Evolutionary conservation across 2,329 filamentous ascomycete species (phyloP), one percentile per base, ranked within the genome.

Genomic region (Talaromyces sp.): DNA sequence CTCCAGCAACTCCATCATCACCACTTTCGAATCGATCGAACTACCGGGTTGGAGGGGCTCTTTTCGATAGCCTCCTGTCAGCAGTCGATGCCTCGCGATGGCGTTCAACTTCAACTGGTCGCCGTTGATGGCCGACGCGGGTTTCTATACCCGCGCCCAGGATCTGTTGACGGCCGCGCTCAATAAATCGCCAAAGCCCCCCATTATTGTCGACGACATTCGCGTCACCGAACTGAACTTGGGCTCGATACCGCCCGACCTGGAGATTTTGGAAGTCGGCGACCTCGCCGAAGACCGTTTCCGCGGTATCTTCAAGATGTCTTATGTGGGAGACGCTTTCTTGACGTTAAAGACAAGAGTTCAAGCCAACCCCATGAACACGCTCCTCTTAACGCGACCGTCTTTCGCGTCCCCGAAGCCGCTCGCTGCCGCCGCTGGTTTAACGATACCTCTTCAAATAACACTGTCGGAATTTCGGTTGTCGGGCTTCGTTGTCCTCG

Each of bases 71-170:
- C 50, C 50, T 53, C 50, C 50, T 53, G 14, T 27, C 50, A 31
- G 16, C 50, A 31, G 28, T 53, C 50, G 18, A 53, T 53, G 50
- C 28, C 62, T 64, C 47, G 36, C 51, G 56, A 99, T 99, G 95
- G 95, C 95, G 69, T 99, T 99, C 90, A 98, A 98, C 84, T 99
- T 99, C 90, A 98, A 98, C 91, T 99, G 95, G 95, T 96, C 92
- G 85, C 95, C 95, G 74, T 85, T 99, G 68, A 95, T 96, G 80
- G 94, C 94, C 73, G 95, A 98, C 81, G 94, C 91, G 72, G 86
- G 88, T 69, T 95, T 95, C 78, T 94, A 94, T 79, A 87, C 90
- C 75, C 89, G 92, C 69, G 94, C 95, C 57, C 90, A 93, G 76
- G 93, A 98, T 75, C 90, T 98, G 76, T 85, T 99, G 70, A 99